Base-by-base conservation (phyloP, 768 basidiomycete species). In the Suillus clintonianus region DNA sequence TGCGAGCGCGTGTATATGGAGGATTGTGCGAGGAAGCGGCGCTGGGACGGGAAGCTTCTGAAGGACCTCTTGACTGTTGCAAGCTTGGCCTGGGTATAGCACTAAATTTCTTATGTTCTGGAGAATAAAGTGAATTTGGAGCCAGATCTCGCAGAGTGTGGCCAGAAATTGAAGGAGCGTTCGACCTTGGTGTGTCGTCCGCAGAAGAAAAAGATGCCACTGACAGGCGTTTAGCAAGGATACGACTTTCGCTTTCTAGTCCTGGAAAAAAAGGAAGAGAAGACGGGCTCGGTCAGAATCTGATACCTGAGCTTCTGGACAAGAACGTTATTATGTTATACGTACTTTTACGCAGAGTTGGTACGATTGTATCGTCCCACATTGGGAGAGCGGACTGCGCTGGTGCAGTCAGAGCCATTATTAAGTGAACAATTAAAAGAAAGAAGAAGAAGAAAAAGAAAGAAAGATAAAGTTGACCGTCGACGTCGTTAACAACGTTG, bases 361-460 rank as follows among this genome's bases (percentile, higher is more conserved):
- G 92, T 36, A 94, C 92, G 62, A 94, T 91, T 41, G 85, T 85
- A 71, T 92, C 91, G 74, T 92, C 92, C 91, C 91, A 94, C 42
- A 86, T 82, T 57, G 88, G 85, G 48, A 76, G 57, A 55, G 66
- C 69, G 36, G 68, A 79, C 66, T 78, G 78, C 41, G 78, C 72
- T 24, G 71, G 77, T 47, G 79, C 80, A 45, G 80, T 78, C 71
- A 83, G 65, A 60, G 82, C 79, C 82, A 82, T 81, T 57, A 50
- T 81, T 57, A 50, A 67, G 63, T 57, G 14, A 27, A 37, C 19
- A 60, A 60, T 63, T 65, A 64, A 54, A 62, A 27, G 42, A 56
- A 61, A 47, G 17, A 51, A 61, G 60, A 37, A 65, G 61, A 64
- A 64, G 61, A 62, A n/a, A n/a, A n/a, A 62, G 61, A 64, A 64